Evolutionary conservation across 345 rosid genomes (phyloP).

Genomic region (Theobroma cacao): DNA sequence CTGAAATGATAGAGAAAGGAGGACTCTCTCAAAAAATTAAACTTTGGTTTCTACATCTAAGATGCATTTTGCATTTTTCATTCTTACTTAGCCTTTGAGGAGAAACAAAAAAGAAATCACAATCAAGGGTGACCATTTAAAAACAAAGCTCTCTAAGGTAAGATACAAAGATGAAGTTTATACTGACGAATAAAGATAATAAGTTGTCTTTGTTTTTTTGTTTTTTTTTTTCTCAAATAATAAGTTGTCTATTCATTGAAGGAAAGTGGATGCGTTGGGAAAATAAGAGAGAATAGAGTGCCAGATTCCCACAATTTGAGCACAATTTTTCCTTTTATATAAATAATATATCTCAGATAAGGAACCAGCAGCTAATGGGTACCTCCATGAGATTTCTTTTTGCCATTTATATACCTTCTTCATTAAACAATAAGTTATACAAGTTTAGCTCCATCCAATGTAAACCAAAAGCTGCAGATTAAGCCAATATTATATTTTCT

Average conservation of each 20-base stretch:
- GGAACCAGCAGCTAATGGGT: background rate
- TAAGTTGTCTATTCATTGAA: background rate
- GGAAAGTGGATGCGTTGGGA: background rate
- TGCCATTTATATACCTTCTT: background rate
- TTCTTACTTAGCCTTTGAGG: background rate
- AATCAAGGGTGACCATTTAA: background rate
- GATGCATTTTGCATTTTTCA: background rate
- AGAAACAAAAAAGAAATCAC: background rate
- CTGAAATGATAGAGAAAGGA: constrained; percentile 45
- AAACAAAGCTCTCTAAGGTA: background rate
- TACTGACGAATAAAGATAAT: background rate
- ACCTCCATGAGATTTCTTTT: background rate
- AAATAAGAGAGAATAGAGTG: background rate
- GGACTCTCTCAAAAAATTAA: background rate
- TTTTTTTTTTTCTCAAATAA: no score
- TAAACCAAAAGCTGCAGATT: background rate
- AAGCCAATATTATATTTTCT: background rate
- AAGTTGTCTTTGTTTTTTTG: no score
- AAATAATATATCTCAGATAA: background rate
- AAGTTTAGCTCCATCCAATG: background rate
- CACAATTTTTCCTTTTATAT: background rate
- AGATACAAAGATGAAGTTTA: background rate
- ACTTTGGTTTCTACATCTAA: background rate
- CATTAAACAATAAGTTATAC: background rate
- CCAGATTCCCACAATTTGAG: background rate